Percentiles rank a stretch among this genome's conserved stretches.
These are phyloP conservation scores for Gamsiella multidivaricata DNA, from an alignment of 192 early-diverging fungal genomes.

Conservation along the genomic window DNA sequence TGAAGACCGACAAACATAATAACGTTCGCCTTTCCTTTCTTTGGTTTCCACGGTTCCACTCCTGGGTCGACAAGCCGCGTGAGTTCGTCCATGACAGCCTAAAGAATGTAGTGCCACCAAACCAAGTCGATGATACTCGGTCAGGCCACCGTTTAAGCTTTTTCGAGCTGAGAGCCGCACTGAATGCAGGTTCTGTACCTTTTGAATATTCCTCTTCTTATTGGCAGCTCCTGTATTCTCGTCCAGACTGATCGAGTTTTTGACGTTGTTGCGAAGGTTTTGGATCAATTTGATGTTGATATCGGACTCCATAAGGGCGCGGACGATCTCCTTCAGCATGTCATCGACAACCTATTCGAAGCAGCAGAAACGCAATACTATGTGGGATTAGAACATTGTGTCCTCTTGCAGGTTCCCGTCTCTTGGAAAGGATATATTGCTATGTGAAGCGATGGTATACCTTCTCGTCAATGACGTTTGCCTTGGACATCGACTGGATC, in stretches of 20 bases:
- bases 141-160: background rate
- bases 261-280: slow-evolving; percentile 87
- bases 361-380: no score
- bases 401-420: no score
- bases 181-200: slow-evolving; percentile 46
- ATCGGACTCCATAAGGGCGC: slow-evolving; percentile 90
- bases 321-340: slow-evolving; percentile 86
- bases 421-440: no score
- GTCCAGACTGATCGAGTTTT: slow-evolving; percentile 82
- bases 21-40: slow-evolving; percentile 85
- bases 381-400: background rate
- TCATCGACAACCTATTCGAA: slow-evolving; percentile 72
- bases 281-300: slow-evolving; percentile 91
- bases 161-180: background rate
- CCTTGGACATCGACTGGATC: slow-evolving; percentile 80
- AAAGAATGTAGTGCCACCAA: background rate
- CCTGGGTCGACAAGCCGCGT: slow-evolving; percentile 87
- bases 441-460: slow-evolving; percentile 42
- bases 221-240: slow-evolving; percentile 84
- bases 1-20: slow-evolving; percentile 99
- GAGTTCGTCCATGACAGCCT: slow-evolving; percentile 92
- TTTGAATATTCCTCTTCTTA: slow-evolving; percentile 89
- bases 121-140: background rate
- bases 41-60: slow-evolving; percentile 86
- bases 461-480: slow-evolving; percentile 91